These are phyloP conservation scores for Rhododendron williamsianum DNA, from an alignment of 148 eudicot genomes.

Conservation along the genomic window DNA sequence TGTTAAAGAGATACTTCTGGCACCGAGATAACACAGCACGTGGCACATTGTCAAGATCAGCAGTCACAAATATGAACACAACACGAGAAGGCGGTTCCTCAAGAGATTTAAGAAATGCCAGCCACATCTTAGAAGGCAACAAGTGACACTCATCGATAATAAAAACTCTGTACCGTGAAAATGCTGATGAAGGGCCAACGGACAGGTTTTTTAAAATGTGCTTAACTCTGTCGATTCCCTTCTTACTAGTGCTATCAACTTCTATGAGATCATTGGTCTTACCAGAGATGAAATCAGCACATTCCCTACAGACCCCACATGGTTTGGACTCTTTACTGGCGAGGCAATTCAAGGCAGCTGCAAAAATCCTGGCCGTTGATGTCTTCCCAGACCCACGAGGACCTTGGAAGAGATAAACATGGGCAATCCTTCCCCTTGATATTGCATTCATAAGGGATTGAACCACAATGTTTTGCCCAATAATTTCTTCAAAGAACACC, in stretches of 20 bases:
- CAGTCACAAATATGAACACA: constrained; percentile 74
- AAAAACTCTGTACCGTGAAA: constrained; percentile 52
- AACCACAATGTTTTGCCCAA: constrained; percentile 84
- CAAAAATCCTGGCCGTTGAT: constrained; percentile 74
- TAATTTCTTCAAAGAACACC: constrained; percentile 74
- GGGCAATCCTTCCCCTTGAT: constrained; percentile 68
- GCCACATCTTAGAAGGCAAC: constrained; percentile 80
- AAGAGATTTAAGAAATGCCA: constrained; percentile 70
- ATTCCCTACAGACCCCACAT: constrained; percentile 86
- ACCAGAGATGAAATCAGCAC: constrained; percentile 69
- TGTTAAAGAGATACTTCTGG: constrained; percentile 81
- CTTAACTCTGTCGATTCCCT: constrained; percentile 55
- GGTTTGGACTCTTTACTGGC: constrained; percentile 79
- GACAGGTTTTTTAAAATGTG: constrained; percentile 55
- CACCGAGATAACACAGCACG: constrained; percentile 76
- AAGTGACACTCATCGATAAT: constrained; percentile 85
- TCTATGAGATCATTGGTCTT: constrained; percentile 56
- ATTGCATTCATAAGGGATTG: constrained; percentile 76
- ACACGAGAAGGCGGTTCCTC: constrained; percentile 69
- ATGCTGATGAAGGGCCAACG: constrained; percentile 40
- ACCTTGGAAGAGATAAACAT: constrained; percentile 90
- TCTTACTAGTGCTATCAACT: constrained; percentile 70
- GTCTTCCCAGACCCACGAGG: constrained; percentile 99
- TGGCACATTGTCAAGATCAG: constrained; percentile 86
- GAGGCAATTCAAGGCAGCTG: constrained; percentile 89